Evolutionary conservation across 176 grass and related monocot species (phyloP).

Genomic region (Areca catechu): DNA sequence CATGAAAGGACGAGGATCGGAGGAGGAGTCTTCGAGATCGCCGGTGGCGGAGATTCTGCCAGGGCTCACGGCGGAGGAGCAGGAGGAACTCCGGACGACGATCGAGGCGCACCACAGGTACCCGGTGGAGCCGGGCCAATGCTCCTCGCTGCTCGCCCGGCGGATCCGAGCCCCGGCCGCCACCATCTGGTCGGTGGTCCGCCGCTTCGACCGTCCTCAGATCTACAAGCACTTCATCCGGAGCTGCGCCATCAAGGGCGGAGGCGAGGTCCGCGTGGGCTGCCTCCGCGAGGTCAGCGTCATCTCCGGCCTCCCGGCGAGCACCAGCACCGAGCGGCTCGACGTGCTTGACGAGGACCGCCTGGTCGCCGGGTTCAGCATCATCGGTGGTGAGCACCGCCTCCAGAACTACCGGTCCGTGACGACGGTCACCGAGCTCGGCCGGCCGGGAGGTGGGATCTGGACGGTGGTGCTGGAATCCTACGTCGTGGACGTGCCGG

Average conservation of each 20-base stretch:
- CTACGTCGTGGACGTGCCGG: constrained; percentile 12
- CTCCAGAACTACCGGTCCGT: constrained; percentile 10
- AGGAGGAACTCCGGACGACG: not conserved
- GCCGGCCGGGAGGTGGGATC: not conserved
- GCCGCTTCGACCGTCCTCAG: constrained; percentile 14
- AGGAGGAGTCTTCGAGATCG: too few relatives aligned
- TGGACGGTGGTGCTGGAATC: constrained; percentile 10
- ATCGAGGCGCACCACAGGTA: constrained; percentile 9
- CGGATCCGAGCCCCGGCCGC: constrained; percentile 5
- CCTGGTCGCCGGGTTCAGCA: constrained; percentile 4
- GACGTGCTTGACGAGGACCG: too few relatives aligned
- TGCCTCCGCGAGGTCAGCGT: constrained; percentile 12
- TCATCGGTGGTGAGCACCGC: constrained; percentile 7
- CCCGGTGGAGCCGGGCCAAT: constrained; percentile 1
- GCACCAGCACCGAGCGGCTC: too few relatives aligned
- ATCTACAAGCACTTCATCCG: constrained; percentile 23
- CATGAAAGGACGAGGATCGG: not conserved
- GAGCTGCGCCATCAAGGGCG: constrained; percentile 8
- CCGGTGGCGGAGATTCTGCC: not conserved
- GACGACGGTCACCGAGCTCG: constrained; percentile 5
- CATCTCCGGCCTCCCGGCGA: too few relatives aligned
- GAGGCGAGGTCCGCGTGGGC: not conserved
- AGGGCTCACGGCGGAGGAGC: not conserved
- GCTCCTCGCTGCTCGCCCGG: constrained; percentile 8
- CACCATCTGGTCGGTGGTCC: constrained; percentile 9